These are phyloP conservation scores for Aphanomyces stellatus DNA, from an alignment of 352 stramenopile genomes.

Conservation along the genomic window DNA sequence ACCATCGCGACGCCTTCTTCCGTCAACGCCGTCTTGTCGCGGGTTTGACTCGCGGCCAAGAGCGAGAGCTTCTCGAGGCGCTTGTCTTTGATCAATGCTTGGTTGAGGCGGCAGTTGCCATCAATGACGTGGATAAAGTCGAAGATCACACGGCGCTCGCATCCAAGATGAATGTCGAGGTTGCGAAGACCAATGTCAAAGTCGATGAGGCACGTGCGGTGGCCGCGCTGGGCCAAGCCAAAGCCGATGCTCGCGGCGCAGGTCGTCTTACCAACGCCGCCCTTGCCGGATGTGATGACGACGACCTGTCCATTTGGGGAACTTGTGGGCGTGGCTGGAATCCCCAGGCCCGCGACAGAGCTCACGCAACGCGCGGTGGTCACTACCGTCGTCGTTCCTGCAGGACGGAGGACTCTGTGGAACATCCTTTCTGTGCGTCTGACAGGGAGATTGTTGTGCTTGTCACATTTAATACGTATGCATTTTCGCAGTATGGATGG, in stretches of 20 bases:
- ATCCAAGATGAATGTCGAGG: slow-evolving; percentile 87
- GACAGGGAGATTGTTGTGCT: too few species aligned
- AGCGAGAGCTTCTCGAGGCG: slow-evolving; percentile 73
- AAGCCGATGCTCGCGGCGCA: slow-evolving; percentile 82
- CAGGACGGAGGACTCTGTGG: too few species aligned
- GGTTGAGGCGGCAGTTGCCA: slow-evolving; percentile 81
- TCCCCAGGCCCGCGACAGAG: not conserved
- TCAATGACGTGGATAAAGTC: slow-evolving; percentile 93
- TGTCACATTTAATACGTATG: not conserved
- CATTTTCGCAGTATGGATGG: not conserved
- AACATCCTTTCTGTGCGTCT: not conserved
- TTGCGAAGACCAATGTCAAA: slow-evolving; percentile 93
- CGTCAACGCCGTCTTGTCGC: slow-evolving; percentile 86
- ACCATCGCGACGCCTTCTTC: slow-evolving; percentile 67
- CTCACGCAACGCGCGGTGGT: not conserved
- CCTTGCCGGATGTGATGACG: slow-evolving; percentile 89
- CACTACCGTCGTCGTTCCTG: not conserved
- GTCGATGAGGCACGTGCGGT: slow-evolving; percentile 88
- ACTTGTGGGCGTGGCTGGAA: not conserved
- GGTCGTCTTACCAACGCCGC: slow-evolving; percentile 90
- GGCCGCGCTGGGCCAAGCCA: slow-evolving; percentile 71
- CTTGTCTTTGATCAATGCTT: slow-evolving; percentile 89
- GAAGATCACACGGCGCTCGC: slow-evolving; percentile 90
- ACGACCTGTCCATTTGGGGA: slow-evolving; percentile 53
- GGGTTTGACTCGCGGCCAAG: slow-evolving; percentile 84